Base-by-base conservation (phyloP, 805 yeast species). In the Candida hispaniensis region DNA sequence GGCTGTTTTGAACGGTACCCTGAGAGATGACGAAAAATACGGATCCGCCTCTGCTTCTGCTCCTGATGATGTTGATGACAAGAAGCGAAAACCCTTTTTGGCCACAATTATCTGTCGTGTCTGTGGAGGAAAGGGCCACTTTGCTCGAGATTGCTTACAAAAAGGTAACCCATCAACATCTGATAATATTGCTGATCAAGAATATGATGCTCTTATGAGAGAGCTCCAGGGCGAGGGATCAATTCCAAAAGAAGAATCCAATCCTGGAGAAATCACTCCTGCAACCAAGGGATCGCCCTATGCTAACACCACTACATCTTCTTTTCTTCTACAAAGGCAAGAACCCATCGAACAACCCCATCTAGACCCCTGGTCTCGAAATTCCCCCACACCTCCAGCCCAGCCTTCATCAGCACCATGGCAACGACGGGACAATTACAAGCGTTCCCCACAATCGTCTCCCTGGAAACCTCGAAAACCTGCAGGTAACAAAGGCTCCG, bases 1-100 rank as follows among this genome's bases (percentile, higher is more conserved):
- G 47, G 99, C 99, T 0, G 78, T 81, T 14, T 64, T 91, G 39
- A 93, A 91, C 59, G 99, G 99, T 56, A 91, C 98, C 0, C 63
- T 85, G 29, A 69, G 97, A 38, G 93, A 81, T 48, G 88, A 78
- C 44, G 75, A 69, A 30, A 72, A 66, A 40, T 63, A 73, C 40
- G 67, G 73, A 1, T 79, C 88, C 52, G 61, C 68, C 10, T 79
- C 88, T 59, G 81, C 82, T 4, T 63, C 73, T 23, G 55, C 61
- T 30, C 86, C 85, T 1, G 36, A 32, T 18, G 36, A 32, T 21
- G 11, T 32, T 27, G 36, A 32, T 18, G 36, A 32, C 36, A 64
- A 67, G 36, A 63, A 69, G 44, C 47, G 63, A 40, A 63, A 62
- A 39, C 63, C 58, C 18, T 72, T 55, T 64, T 66, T 68, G 34